Evolutionary conservation across 169 alveolate genomes (phyloP), one percentile per base, ranked within the genome.

Genomic region (Plasmodium relictum): DNA sequence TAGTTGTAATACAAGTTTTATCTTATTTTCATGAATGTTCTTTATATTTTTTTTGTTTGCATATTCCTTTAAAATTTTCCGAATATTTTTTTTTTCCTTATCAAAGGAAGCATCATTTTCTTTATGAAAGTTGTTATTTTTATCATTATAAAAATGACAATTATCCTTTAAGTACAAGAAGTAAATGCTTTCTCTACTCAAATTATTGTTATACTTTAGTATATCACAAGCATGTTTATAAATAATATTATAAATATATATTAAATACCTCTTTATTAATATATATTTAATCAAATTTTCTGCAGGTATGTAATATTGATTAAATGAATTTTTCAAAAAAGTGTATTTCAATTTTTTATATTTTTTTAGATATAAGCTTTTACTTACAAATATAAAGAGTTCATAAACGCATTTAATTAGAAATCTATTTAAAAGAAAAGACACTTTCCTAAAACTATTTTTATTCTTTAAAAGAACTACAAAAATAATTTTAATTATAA

Each of bases 231-330:
- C 14, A 22, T 73, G 45, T 8, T 22, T 22, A 62, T 58, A 73
- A 16, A 73, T 24, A 31, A 10, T 58, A 16, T 31, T 6, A 45
- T 73, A 73, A 24, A 62, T 58, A 18, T 65, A 39, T 54, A 73
- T 73, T 65, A 73, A 54, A 31, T 58, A 65, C 5, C 59, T 22
- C 58, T 48, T 73, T 54, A 39, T 73, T 44, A 73, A 56, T 50
- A 42, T 44, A 73, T 18, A 73, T 50, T 44, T 20, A n/a, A 37
- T 10, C 41, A 61, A 1, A 16, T 41, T 52, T 14, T 42, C 26
- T 72, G 37, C 6, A 8, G 50, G 44, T 50, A 18, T 61, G 31
- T 72, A 54, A 31, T 42, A 26, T n/a, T 10, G 42, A 10, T 42
- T 42, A 20, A 39, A 26, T 45, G 14, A 24, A 6, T 26, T 20